Evolutionary conservation across 23 red algal genomes (phyloP), one percentile per base, ranked within the genome.

Genomic region (Cyanidium caldarium): DNA sequence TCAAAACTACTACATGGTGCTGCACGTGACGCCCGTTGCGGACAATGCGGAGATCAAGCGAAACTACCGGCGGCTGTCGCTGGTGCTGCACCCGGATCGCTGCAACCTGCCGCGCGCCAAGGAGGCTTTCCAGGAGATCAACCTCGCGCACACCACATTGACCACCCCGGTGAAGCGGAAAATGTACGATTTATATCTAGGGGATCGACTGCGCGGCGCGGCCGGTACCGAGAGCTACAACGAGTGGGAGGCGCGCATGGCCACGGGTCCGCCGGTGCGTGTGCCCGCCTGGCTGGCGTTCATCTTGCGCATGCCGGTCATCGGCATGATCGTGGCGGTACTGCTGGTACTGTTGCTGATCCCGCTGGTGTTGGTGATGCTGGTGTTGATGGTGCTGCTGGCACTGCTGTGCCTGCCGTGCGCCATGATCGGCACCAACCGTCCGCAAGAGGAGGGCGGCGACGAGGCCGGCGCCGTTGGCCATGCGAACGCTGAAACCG

Each of bases 71-170:
- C 79, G 73, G 41, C 58, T 95, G 45, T 83, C 90, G 2, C 39
- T 76, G 20, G 58, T 95, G 73, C 65, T 95, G n/a, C 90, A 95
- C 69, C 90, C 90, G 12, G 90, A 95, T 56, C 82, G 82, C 71
- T 95, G 90, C 58, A 80, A 79, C 28, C 43, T 85, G 3, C 65
- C 78, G 26, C 75, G 80, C 15, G 90, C 83, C 1, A 72, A 80
- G 30, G 83, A 95, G 21, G 90, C 90, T 16, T 87, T 95, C 77
- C 76, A 77, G 13, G 66, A 72, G 35, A 73, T 95, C 28, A 84
- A 83, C 61, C 77, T 84, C 46, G 90, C 90, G 68, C 86, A 95
- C 76, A 82, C 83, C 33, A 95, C 90, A 25, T 58, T 95, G 37
- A 85, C 80, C 35, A 87, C 83, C 31, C 73, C 77, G 3, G 69